These are phyloP conservation scores for Pythium rhizo-oryzae DNA, from an alignment of 352 stramenopile species.

Conservation along the genomic window DNA sequence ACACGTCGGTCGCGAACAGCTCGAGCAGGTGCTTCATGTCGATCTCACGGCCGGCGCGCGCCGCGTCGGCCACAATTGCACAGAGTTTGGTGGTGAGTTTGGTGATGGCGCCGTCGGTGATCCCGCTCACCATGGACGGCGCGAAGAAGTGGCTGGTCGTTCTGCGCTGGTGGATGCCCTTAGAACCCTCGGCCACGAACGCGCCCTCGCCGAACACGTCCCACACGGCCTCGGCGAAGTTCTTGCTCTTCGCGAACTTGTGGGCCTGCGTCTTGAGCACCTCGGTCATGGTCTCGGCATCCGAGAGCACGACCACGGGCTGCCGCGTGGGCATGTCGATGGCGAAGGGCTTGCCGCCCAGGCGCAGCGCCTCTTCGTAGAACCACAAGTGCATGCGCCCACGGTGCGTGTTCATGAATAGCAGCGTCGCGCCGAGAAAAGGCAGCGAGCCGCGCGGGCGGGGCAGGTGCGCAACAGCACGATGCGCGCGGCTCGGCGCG, in stretches of 20 bases:
- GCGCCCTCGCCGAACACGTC: constrained; percentile 80
- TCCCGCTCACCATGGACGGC: constrained; percentile 42
- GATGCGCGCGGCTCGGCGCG: constrained; percentile 9
- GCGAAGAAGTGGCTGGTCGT: constrained; percentile 89
- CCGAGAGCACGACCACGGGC: constrained; percentile 41
- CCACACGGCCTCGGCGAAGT: constrained; percentile 29
- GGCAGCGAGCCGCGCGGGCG: constrained; percentile 44
- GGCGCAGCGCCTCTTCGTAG: constrained; percentile 38
- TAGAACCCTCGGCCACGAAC: constrained; percentile 57
- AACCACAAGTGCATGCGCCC: constrained; percentile 56
- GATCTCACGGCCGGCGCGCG: constrained; percentile 10
- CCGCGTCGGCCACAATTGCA: constrained; percentile 29
- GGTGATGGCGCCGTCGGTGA: not conserved
- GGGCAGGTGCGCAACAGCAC: constrained; percentile 31
- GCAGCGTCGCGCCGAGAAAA: constrained; percentile 50
- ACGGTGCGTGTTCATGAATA: constrained; percentile 50
- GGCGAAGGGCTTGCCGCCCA: constrained; percentile 42
- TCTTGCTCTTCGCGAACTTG: constrained; percentile 64
- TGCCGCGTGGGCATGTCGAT: constrained; percentile 38
- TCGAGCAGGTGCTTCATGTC: constrained; percentile 54
- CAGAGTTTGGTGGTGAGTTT: constrained; percentile 21
- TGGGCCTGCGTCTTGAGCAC: constrained; percentile 62
- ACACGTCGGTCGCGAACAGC: constrained; percentile 65
- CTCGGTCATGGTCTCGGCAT: constrained; percentile 41
- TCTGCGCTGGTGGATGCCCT: constrained; percentile 73